Evolutionary conservation across 2,329 filamentous ascomycete genomes (phyloP).

Genomic region (Venturia aucupariae): DNA sequence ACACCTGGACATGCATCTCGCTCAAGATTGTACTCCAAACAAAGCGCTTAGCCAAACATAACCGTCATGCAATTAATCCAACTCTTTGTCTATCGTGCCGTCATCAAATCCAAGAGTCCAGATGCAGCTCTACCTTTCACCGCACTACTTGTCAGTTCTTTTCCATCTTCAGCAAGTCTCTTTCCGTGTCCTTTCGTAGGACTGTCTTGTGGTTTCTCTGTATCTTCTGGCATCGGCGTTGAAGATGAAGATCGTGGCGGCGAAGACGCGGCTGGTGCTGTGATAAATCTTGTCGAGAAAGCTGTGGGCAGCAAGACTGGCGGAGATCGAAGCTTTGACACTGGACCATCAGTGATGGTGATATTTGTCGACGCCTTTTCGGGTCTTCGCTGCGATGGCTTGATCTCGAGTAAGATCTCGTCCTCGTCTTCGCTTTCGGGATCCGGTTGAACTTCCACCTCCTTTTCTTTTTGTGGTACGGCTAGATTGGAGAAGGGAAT

Average conservation of each 20-base stretch:
- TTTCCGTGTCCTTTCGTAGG: conserved; percentile 12
- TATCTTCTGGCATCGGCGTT: neutral
- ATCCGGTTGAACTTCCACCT: neutral
- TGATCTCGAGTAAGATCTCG: neutral
- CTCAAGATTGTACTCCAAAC: neutral
- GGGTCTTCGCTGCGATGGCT: neutral
- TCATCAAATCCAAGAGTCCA: conserved; percentile 41
- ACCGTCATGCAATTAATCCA: neutral
- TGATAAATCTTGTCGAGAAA: conserved; percentile 29
- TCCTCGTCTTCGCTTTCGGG: neutral
- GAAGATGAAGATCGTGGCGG: conserved; percentile 5
- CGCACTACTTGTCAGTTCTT: conserved; percentile 37
- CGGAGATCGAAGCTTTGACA: conserved; percentile 26
- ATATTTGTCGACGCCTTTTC: neutral
- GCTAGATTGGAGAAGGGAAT: conserved; percentile 53
- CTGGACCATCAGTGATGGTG: conserved; percentile 1
- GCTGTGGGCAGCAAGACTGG: conserved; percentile 32
- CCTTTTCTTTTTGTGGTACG: conserved; percentile 4
- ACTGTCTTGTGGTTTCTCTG: neutral
- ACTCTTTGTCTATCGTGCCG: neutral
- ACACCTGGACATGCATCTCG: neutral
- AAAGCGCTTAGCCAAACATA: neutral
- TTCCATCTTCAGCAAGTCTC: conserved; percentile 20
- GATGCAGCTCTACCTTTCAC: conserved; percentile 43
- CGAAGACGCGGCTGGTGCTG: conserved; percentile 26